Evolutionary conservation across 352 stramenopile genomes (phyloP), one percentile per base, ranked within the genome.

Genomic region (Albugo laibachii): DNA sequence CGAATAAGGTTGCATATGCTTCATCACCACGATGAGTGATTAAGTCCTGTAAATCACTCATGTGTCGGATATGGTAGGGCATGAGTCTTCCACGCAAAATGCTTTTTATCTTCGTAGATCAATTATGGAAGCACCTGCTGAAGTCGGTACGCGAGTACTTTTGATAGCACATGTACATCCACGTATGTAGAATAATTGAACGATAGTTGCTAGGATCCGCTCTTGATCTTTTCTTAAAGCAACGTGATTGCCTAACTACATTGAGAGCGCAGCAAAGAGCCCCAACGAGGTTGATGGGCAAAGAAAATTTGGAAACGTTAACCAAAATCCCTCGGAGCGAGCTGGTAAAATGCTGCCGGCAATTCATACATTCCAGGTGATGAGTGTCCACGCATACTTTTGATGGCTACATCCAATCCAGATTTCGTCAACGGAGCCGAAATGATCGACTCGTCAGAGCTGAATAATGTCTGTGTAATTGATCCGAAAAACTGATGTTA

Each of bases 321-420:
- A n/a, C 53, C 50, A 12, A 66, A 61, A 16, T 36, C 19, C 14
- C 55, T 31, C 5, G 59, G 53, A 11, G 41, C 53, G 0, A 54
- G n/a, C 15, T 63, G 46, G 50, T 50, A 63, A 40, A 63, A 63
- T 4, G 41, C 52, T 24, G 53, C 55, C 1, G 49, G 51, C 2
- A 53, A 45, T 11, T 55, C 59, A 24, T 43, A 3, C 16, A 43
- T 43, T 19, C 38, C 38, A 43, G 38, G 38, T 24, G 38, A 19
- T 10, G 38, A 43, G 16, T 19, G 16, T 24, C 16, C 38, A 19
- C 20, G 16, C 20, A 43, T 43, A 24, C 20, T 19, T 24, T 24
- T 19, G 3, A 43, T 43, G 3, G 38, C 38, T 19, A 10, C 20
- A 10, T 19, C 38, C 16, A 43, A 10, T 8, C 8, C 38, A 3